Evolutionary conservation across 1,139 yeast genomes (phyloP).

Genomic region (Magnusiomyces sp.): DNA sequence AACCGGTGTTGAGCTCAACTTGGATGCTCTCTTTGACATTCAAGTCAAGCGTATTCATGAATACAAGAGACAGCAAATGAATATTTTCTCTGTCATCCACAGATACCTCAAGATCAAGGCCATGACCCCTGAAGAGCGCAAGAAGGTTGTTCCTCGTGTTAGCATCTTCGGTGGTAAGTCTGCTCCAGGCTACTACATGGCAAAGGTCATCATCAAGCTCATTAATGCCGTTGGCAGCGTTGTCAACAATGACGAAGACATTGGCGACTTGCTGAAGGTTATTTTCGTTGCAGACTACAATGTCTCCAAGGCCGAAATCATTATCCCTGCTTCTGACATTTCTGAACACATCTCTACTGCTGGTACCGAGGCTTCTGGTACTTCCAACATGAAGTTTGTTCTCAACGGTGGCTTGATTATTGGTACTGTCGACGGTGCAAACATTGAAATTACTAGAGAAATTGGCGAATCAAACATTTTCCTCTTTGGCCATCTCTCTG

Average conservation of each 20-base stretch:
- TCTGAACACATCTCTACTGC: slow-evolving; percentile 97
- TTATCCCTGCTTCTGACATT: slow-evolving; percentile 82
- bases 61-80: slow-evolving; percentile 90
- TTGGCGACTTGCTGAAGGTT: slow-evolving; percentile 72
- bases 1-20: slow-evolving; percentile 60
- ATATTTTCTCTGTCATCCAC: slow-evolving; percentile 80
- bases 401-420: slow-evolving; percentile 88
- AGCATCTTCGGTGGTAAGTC: slow-evolving; percentile 89
- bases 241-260: slow-evolving; percentile 66
- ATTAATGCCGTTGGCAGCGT: slow-evolving; percentile 75
- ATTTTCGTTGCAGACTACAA: slow-evolving; percentile 87
- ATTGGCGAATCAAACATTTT: slow-evolving; percentile 89
- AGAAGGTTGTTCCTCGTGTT: slow-evolving; percentile 65
- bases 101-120: slow-evolving; percentile 72
- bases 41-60: slow-evolving; percentile 95
- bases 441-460: slow-evolving; percentile 89
- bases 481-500: slow-evolving; percentile 84
- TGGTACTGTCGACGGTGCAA: slow-evolving; percentile 97
- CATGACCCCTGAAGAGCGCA: slow-evolving; percentile 56
- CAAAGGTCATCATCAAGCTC: slow-evolving; percentile 80
- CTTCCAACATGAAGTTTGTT: slow-evolving; percentile 93
- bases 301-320: slow-evolving; percentile 88
- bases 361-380: slow-evolving; percentile 95
- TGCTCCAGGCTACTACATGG: slow-evolving; percentile 96
- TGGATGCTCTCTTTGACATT: slow-evolving; percentile 70